Evolutionary conservation across 495 filamentous ascomycete genomes (phyloP).

Genomic region (Amorphotheca resinae): DNA sequence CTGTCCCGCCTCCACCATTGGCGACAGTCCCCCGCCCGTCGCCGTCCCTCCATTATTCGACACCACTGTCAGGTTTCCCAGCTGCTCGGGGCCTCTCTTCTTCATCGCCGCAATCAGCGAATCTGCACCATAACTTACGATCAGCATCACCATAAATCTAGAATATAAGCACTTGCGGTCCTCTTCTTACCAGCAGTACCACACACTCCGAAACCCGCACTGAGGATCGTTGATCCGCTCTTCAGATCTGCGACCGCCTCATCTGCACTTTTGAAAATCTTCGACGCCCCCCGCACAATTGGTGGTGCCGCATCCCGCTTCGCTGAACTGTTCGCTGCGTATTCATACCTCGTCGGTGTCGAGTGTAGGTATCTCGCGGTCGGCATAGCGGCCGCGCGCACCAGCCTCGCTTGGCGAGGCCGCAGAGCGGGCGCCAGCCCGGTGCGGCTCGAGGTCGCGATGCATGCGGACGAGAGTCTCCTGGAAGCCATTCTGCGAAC

Average conservation of each 20-base stretch:
- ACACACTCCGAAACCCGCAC: conserved; percentile 49
- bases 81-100: conserved; percentile 29
- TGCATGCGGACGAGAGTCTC: too few relatives aligned
- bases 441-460: too few relatives aligned
- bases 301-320: conserved; percentile 20
- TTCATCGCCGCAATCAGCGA: conserved; percentile 39
- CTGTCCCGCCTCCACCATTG: conserved; percentile 40
- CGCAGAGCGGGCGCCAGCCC: too few relatives aligned
- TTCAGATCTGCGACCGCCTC: conserved; percentile 48
- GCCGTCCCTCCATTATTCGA: conserved; percentile 54
- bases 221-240: conserved; percentile 44
- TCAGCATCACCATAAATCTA: too few relatives aligned
- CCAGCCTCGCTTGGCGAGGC: too few relatives aligned
- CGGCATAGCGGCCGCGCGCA: too few relatives aligned
- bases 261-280: conserved; percentile 43
- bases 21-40: conserved; percentile 38
- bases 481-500: too few relatives aligned
- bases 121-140: conserved; percentile 23
- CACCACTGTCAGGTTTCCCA: conserved; percentile 45
- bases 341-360: conserved; percentile 6
- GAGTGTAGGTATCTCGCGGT: conserved; percentile 1
- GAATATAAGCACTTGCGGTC: too few relatives aligned
- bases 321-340: conserved; percentile 12
- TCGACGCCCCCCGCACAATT: conserved; percentile 31
- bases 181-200: conserved; percentile 41